Evolutionary conservation across 108 stramenopile species (phyloP), one percentile per base, ranked within the genome.

Genomic region (Conticribra weissflogii): DNA sequence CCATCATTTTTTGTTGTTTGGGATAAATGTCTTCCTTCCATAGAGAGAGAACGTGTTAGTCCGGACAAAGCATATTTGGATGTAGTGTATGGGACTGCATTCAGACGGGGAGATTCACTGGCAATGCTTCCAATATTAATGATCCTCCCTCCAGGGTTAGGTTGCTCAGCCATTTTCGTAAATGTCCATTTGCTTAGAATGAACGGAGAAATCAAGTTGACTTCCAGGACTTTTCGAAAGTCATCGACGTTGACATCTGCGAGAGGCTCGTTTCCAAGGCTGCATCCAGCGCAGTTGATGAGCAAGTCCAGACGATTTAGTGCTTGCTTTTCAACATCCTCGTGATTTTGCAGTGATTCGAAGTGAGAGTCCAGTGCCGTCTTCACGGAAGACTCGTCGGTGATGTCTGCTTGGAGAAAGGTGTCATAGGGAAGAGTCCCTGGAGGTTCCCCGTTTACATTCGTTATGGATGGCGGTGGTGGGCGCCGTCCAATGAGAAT

Each of bases 81-180:
- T 19, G 78, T 79, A 7, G 72, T 68, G 41, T 79, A 79, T 8
- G 78, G 72, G 19, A 74, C 68, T 24, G 65, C 41, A 36, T 79
- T 33, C 24, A 74, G 57, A 32, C 78, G 78, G 0, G 78, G 78
- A n/a, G 72, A 46, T 61, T 74, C 59, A 32, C 58, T 56, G 1
- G 78, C 71, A 34, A 79, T 50, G 24, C 72, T 73, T 56, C 78
- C 78, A 51, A 79, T 73, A 57, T 79, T 79, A 44, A 79, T 79
- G 33, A 79, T 74, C 16, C 78, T 64, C 21, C 67, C 67, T 2
- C 28, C 46, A 12, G 44, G 18, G n/a, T 63, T 19, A 16, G 8
- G 30, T 23, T 41, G 24, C 1, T 16, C 30, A 0, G 78, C 66
- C 67, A 77, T 72, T 46, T 77, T 72, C 8, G 22, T 48, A 33